phyloP scores from a whole-genome alignment of 192 early-diverging fungal species.

The Podila epigama region DNA sequence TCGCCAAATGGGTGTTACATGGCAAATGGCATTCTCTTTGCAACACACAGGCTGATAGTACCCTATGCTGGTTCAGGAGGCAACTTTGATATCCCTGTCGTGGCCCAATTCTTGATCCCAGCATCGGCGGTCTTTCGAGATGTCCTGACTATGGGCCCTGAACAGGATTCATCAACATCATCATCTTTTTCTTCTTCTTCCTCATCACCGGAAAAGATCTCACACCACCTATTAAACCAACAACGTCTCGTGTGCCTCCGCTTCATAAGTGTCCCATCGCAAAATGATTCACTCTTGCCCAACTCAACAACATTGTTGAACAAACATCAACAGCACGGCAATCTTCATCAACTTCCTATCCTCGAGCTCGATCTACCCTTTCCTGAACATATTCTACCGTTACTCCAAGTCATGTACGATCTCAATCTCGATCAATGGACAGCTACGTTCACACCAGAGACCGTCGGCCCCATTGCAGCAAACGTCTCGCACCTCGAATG shows the following conservation, averaged over 20 bases:
- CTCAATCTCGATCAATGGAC: slow-evolving; percentile 5
- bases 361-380: slow-evolving; percentile 7
- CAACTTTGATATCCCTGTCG: background rate
- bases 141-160: background rate
- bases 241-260: slow-evolving; percentile 1
- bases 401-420: slow-evolving; percentile 18
- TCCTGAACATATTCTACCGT: slow-evolving; percentile 12
- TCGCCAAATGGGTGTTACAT: slow-evolving; percentile 1
- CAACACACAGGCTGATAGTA: slow-evolving; percentile 13
- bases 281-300: too few species aligned
- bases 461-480: slow-evolving; percentile 4
- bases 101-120: slow-evolving; percentile 20
- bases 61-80: background rate
- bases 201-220: background rate
- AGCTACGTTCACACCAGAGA: background rate
- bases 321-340: background rate
- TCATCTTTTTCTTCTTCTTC: too few species aligned
- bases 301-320: too few species aligned
- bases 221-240: background rate
- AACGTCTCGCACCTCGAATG: slow-evolving; percentile 20
- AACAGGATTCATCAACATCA: background rate
- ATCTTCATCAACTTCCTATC: background rate
- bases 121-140: slow-evolving; percentile 28
- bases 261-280: background rate
- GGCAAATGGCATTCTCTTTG: slow-evolving; percentile 3